Conservation (phyloP, 2,329 filamentous ascomycete species). For the Coniochaeta hoffmannii region DNA sequence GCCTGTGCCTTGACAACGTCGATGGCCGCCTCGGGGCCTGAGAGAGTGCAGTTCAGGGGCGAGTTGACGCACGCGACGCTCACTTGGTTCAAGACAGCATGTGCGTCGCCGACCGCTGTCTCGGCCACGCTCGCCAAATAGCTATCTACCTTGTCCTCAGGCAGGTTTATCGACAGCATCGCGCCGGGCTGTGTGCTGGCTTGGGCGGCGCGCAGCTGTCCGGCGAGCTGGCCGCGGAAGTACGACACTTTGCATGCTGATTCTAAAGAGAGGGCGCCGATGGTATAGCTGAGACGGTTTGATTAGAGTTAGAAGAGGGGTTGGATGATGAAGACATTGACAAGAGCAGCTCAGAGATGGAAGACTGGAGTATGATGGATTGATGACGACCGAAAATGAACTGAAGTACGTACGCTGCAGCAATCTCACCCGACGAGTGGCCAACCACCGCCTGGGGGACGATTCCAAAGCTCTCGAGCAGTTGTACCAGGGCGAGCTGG, state of each 20-base stretch:
- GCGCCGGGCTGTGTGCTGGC: slow-evolving; percentile 9
- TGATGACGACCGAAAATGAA: slow-evolving; percentile 14
- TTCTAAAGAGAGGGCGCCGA: slow-evolving; percentile 15
- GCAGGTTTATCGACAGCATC: slow-evolving; percentile 23
- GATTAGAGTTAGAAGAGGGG: too few relatives aligned
- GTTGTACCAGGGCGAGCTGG: slow-evolving; percentile 5
- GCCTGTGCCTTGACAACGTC: slow-evolving; percentile 16
- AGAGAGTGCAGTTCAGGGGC: slow-evolving; percentile 20
- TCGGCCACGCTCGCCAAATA: slow-evolving; percentile 15
- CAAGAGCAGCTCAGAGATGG: not conserved
- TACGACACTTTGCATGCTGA: slow-evolving; percentile 25
- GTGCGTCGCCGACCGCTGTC: not conserved
- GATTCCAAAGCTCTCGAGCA: slow-evolving; percentile 3
- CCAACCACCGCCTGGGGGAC: slow-evolving; percentile 5
- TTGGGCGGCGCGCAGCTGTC: slow-evolving; percentile 10
- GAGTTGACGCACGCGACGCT: slow-evolving; percentile 25
- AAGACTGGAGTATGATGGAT: slow-evolving; percentile 15
- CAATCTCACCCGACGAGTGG: slow-evolving; percentile 19
- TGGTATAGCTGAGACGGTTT: slow-evolving; percentile 9
- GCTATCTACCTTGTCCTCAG: slow-evolving; percentile 12
- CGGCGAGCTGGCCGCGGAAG: slow-evolving; percentile 21
- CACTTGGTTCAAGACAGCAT: not conserved
- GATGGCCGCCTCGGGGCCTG: slow-evolving; percentile 17
- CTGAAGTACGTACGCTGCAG: slow-evolving; percentile 25
- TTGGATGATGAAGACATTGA: too few relatives aligned